Evolutionary conservation across 352 stramenopile genomes (phyloP).

Genomic region (Phytophthora syringae): DNA sequence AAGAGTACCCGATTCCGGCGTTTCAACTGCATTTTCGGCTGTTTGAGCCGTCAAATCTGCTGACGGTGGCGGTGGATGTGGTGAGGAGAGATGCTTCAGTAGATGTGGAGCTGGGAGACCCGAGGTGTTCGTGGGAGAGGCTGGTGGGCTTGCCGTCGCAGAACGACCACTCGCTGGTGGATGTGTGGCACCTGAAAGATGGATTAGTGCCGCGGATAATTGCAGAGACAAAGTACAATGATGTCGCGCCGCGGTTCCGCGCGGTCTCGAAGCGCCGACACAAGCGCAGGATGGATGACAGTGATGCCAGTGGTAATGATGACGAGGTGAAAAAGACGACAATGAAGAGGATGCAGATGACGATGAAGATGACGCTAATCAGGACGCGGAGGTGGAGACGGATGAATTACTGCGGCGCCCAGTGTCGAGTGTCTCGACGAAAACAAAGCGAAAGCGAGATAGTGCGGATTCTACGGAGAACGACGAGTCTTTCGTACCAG

Average conservation of each 20-base stretch:
- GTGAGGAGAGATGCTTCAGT: conserved; percentile 31
- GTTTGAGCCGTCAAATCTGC: conserved; percentile 47
- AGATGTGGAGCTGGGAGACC: conserved; percentile 45
- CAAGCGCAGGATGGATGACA: conserved; percentile 49
- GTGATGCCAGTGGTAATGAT: conserved; percentile 46
- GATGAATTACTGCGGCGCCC: conserved; percentile 44
- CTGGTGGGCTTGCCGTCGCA: conserved; percentile 63
- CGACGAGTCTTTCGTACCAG: conserved; percentile 65
- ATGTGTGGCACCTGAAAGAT: conserved; percentile 78
- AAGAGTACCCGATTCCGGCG: conserved; percentile 45
- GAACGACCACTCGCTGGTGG: conserved; percentile 68
- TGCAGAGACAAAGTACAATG: conserved; percentile 65
- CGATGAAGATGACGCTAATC: conserved; percentile 58
- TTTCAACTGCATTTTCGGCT: conserved; percentile 64
- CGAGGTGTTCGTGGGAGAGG: conserved; percentile 57
- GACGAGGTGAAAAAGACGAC: conserved; percentile 63
- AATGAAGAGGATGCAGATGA: conserved; percentile 65
- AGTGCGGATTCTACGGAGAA: conserved; percentile 51
- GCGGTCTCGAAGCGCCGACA: conserved; percentile 47
- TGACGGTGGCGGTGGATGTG: conserved; percentile 63
- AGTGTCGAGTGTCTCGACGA: conserved; percentile 32
- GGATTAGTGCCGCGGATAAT: conserved; percentile 57
- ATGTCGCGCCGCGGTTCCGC: conserved; percentile 68
- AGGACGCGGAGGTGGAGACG: conserved; percentile 53
- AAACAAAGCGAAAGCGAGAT: conserved; percentile 61